phyloP scores from a whole-genome alignment of 345 rosid species.

The Kernera saxatilis region DNA sequence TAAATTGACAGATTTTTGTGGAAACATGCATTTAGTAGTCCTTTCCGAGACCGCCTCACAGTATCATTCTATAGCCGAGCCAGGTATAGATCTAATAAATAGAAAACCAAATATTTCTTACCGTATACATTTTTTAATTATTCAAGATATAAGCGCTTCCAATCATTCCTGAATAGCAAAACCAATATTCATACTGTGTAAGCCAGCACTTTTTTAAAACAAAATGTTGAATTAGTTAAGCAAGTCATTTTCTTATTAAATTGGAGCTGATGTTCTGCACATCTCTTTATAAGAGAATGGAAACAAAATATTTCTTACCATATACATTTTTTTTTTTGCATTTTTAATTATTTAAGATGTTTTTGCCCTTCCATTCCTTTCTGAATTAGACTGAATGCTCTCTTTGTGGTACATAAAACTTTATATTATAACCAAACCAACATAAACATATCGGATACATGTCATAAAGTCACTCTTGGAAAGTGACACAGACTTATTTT shows the following conservation, averaged over 20 bases:
- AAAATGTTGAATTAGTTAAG: neutral
- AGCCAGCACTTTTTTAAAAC: neutral
- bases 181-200: neutral
- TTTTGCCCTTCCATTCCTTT: too few species aligned
- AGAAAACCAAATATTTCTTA: neutral
- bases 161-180: neutral
- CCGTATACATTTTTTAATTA: neutral
- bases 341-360: too few species aligned
- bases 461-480: neutral
- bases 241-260: neutral
- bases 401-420: neutral
- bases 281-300: neutral
- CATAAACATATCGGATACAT: neutral
- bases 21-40: neutral
- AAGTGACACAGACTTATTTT: constrained; percentile 5
- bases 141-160: neutral
- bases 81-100: too few species aligned
- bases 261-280: neutral
- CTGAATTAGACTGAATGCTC: neutral
- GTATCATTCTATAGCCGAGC: too few species aligned
- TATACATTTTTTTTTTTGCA: too few species aligned
- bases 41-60: too few species aligned
- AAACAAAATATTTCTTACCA: too few species aligned
- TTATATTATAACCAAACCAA: neutral
- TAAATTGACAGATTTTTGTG: neutral